Conservation (phyloP, 768 basidiomycete species). For the Panaeolus cyanescens region DNA sequence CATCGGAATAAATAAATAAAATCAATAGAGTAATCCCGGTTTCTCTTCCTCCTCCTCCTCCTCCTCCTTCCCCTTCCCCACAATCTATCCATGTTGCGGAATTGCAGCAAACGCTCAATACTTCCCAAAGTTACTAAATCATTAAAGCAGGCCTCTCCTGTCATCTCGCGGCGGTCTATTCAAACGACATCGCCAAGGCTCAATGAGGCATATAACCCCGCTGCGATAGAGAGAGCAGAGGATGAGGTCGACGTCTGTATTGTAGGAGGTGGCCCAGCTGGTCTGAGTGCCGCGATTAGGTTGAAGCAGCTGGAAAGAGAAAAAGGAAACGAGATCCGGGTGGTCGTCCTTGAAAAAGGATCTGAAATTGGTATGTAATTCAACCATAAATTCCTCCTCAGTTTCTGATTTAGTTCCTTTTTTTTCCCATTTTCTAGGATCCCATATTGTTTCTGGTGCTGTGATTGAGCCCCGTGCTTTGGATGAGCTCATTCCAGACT, state of each 20-base stretch:
- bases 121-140: background rate
- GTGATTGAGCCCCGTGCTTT: conserved; percentile 93
- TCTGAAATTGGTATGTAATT: conserved; percentile 71
- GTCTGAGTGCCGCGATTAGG: conserved; percentile 93
- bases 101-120: background rate
- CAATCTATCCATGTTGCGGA: background rate
- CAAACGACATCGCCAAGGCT: conserved; percentile 1
- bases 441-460: conserved; percentile 94
- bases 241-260: conserved; percentile 98
- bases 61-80: background rate
- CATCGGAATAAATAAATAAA: background rate
- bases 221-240: conserved; percentile 73
- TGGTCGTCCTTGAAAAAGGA: conserved; percentile 96
- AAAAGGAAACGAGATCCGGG: conserved; percentile 77
- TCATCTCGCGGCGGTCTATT: conserved; percentile 8
- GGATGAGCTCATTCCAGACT: conserved; percentile 87
- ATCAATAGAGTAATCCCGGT: too few species aligned
- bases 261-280: conserved; percentile 94
- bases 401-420: background rate
- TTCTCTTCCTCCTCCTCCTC: background rate
- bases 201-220: conserved; percentile 46
- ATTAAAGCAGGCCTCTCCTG: background rate
- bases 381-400: background rate
- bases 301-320: conserved; percentile 90
- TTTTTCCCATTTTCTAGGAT: conserved; percentile 47